Evolutionary conservation across 345 rosid species (phyloP), one percentile per base, ranked within the genome.

Genomic region (Combretum micranthum): DNA sequence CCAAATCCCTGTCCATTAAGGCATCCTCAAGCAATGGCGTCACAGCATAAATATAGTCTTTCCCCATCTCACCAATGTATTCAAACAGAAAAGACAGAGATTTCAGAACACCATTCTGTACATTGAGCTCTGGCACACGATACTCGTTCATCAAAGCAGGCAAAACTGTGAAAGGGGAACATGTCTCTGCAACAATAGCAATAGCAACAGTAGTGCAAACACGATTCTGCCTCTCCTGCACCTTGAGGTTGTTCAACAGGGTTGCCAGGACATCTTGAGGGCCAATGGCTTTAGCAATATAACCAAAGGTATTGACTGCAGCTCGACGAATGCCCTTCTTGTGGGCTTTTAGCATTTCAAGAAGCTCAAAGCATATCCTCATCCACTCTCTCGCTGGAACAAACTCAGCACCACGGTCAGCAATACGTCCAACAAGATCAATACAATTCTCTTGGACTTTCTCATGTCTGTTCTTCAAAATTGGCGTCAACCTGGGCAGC

Each of bases 321-420:
- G 99, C 97, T 63, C 99, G 82, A 0, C 99, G 84, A 50, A 94
- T 90, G 43, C 99, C 99, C 77, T 93, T 93, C 76, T 93, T 93
- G 80, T 93, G 99, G 44, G 99, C 99, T 61, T 93, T 89, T 18
- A 93, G 97, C 99, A 93, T 93, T 76, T 93, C 99, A 10, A 93
- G 92, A 50, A 93, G 92, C 83, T 93, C 99, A 55, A 93, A 93
- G 70, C 96, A 89, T 32, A 93, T 93, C 75, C 96, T 79, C 99
- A 93, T 93, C 99, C 97, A 87, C 71, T 93, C 99, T 65, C 97
- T 89, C 17, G 99, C 99, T 14, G 99, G 97, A 59, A 93, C 97
- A 74, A 93, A 93, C 90, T 93, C 97, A 14, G 97, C 97, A 57
- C 99, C 97, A 71, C 99, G 96, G 68, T 93, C 99, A 37, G 99